These are phyloP conservation scores for Tremella fuciformis DNA, from an alignment of 768 basidiomycete genomes.

Conservation along the genomic window DNA sequence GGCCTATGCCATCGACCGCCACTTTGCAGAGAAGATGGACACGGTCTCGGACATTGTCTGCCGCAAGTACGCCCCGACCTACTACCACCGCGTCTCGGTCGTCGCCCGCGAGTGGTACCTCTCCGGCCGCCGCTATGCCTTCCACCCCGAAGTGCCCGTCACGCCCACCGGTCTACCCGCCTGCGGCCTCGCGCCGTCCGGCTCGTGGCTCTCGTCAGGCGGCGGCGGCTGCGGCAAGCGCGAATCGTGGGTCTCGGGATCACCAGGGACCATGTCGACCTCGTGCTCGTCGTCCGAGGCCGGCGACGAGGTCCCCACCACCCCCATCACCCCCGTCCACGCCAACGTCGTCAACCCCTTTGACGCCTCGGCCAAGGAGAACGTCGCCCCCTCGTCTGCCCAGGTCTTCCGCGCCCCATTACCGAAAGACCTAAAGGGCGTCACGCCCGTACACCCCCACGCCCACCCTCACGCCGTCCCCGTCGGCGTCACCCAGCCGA, in stretches of 20 bases:
- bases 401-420: no score
- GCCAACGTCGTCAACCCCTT: constrained; percentile 34
- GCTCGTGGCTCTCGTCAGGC: constrained; percentile 37
- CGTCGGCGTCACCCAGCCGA: no score
- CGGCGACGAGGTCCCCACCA: constrained; percentile 46
- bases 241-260: constrained; percentile 39
- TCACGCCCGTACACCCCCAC: no score
- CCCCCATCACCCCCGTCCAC: constrained; percentile 48
- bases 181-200: constrained; percentile 44
- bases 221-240: constrained; percentile 33
- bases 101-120: constrained; percentile 92
- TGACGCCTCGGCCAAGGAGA: constrained; percentile 41
- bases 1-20: constrained; percentile 77
- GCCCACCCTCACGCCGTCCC: no score
- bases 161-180: constrained; percentile 40
- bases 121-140: constrained; percentile 59
- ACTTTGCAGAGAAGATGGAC: constrained; percentile 82
- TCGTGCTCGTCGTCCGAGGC: constrained; percentile 48
- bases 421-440: no score
- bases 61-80: constrained; percentile 95
- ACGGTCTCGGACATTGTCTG: constrained; percentile 92
- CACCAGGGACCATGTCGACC: constrained; percentile 39
- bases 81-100: constrained; percentile 93
- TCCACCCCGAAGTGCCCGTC: constrained; percentile 41
- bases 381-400: constrained; percentile 35